Evolutionary conservation across 495 filamentous ascomycete species (phyloP), one percentile per base, ranked within the genome.

Genomic region (Cudoniella acicularis): DNA sequence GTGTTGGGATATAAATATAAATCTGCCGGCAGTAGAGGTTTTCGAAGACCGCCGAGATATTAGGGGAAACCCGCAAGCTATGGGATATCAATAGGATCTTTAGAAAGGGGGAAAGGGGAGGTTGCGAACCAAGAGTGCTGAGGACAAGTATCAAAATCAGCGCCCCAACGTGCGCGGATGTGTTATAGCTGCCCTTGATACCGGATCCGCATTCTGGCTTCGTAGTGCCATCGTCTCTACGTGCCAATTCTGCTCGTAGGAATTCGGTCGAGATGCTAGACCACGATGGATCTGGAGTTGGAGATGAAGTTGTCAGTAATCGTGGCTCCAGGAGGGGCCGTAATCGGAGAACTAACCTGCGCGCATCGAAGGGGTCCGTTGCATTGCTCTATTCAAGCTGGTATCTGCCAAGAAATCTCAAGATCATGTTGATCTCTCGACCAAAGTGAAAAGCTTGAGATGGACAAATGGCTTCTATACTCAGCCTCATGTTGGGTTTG

Each of bases 1-100:
- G 72, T 93, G 88, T 52, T 89, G 87, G 25, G 87, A 89, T 47
- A 88, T 70, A 72, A 91, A 91, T 61, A 92, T 73, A 61, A 85
- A 79, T 57, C 65, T 76, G 52, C 66, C 69, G 61, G 78, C 73
- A 56, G 65, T 43, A 60, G 77, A 71, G 59, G 72, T 66, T 52
- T 62, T 64, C 36, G 79, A 72, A 49, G 68, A 53, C 67, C 80
- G 72, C 49, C 79, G 71, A 18, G 77, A 80, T 64, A 86, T 73
- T 55, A 86, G 69, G 22, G 83, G 83, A 61, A 85, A 79, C 22
- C 73, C 81, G 69, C 83, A 86, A 46, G 80, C 83, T 85, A 64
- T 49, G 8, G 24, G 27, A 24, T 40, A 24, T 23, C 22, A 61
- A 50, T 50, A 48, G 21, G 2, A 49, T 52, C 25, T 57, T 43